Evolutionary conservation across 1,284 basidiomycete species (phyloP), one percentile per base, ranked within the genome.

Genomic region (Kwoniella shivajii): DNA sequence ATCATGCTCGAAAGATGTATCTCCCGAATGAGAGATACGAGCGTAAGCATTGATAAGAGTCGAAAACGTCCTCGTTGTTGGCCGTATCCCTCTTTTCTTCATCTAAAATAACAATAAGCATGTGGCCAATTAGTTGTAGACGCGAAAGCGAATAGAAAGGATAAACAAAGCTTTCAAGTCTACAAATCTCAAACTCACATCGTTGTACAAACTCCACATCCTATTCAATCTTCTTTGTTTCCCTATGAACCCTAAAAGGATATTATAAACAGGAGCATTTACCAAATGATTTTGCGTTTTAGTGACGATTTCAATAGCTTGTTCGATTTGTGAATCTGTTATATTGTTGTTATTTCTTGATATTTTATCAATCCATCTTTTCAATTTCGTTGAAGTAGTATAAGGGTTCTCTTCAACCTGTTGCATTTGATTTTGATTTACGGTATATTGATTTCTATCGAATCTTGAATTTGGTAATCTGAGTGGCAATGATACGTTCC

Each of bases 81-180:
- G 74, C 18, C 54, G 51, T 16, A 74, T 66, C n/a, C 69, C 71
- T 26, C 72, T 59, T 52, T 74, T 76, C 61, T 78, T 78, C 78
- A 79, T 79, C 76, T 77, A 49, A 26, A 5, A 50, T 36, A 20
- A 37, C 18, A 27, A 18, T 7, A 49, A 16, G 16, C 29, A 11
- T 6, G 33, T 16, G 27, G 22, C 38, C n/a, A 6, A 10, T 18
- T 39, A 6, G 6, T 10, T 20, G 18, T 22, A 24, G 20, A 9
- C 29, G 20, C 24, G 27, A 26, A 11, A 33, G 29, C 9, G 38
- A 30, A n/a, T 11, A 31, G 24, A 14, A 0, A 33, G 7, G 36
- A 27, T 5, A 29, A 34, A 16, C 6, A 18, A n/a, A n/a, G n/a
- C n/a, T n/a, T n/a, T n/a, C n/a, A n/a, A 29, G 30, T 38, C 34